A percentile compares a stretch with the other conserved stretches of the same genome.
Conservation (phyloP, 2,329 filamentous ascomycete genomes). For the Elsinoe batatas region DNA sequence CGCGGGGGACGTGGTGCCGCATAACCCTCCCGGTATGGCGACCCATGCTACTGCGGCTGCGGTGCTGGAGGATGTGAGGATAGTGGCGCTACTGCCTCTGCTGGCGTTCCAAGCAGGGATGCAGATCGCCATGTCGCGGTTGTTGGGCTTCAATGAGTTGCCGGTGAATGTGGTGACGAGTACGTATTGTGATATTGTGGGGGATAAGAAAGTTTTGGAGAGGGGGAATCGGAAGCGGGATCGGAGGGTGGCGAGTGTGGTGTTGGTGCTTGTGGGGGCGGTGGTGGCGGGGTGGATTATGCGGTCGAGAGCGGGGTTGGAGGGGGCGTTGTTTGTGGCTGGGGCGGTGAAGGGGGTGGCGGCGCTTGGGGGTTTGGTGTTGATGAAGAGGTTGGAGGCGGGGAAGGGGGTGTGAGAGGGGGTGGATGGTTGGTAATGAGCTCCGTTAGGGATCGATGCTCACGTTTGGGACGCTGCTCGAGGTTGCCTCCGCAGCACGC, state of each 20-base stretch:
- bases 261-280: conserved; percentile 39
- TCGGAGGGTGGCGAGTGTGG: conserved; percentile 36
- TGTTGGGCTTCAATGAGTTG: conserved; percentile 44
- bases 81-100: conserved; percentile 36
- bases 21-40: conserved; percentile 30
- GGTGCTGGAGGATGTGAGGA: conserved; percentile 31
- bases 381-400: conserved; percentile 13
- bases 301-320: conserved; percentile 33
- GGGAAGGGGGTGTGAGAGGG: background rate
- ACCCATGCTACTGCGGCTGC: conserved; percentile 19
- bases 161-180: conserved; percentile 48
- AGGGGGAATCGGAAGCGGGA: conserved; percentile 43
- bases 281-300: conserved; percentile 43
- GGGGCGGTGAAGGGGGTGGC: conserved; percentile 38
- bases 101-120: conserved; percentile 47
- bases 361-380: conserved; percentile 23
- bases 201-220: conserved; percentile 41
- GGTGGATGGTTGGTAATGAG: no score
- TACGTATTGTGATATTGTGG: conserved; percentile 45
- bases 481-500: no score
- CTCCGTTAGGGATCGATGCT: background rate
- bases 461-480: no score
- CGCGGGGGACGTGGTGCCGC: conserved; percentile 36
- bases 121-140: conserved; percentile 43
- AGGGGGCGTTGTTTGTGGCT: conserved; percentile 37